Evolutionary conservation across 495 filamentous ascomycete species (phyloP).

Genomic region (Antarctomyces pellizariae): DNA sequence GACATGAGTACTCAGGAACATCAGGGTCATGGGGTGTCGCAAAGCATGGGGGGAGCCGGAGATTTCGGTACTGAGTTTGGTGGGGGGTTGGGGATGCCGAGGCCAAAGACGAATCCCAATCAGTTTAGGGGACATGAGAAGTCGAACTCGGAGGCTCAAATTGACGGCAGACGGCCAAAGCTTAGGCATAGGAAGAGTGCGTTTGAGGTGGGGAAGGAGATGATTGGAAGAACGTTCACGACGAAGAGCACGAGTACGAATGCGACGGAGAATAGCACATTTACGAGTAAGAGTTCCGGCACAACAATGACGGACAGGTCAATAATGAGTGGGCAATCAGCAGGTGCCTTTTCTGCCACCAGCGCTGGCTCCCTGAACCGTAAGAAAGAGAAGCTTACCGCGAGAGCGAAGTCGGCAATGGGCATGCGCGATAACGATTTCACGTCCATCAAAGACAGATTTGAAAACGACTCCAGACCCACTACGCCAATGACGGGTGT

Average conservation of each 20-base stretch:
- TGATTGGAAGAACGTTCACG: conserved; percentile 57
- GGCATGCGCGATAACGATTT: conserved; percentile 24
- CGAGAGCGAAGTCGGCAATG: conserved; percentile 26
- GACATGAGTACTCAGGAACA: too few relatives aligned
- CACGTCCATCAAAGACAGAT: conserved; percentile 5
- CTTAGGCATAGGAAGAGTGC: conserved; percentile 48
- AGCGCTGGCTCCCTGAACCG: conserved; percentile 83
- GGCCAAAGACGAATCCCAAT: too few relatives aligned
- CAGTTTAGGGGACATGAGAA: too few relatives aligned
- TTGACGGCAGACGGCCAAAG: conserved; percentile 14
- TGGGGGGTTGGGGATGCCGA: too few relatives aligned
- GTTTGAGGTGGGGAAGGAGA: conserved; percentile 50
- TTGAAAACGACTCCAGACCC: conserved; percentile 23
- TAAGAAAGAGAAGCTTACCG: conserved; percentile 23
- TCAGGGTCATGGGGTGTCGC: too few relatives aligned
- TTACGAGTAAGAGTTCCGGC: conserved; percentile 46
- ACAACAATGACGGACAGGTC: conserved; percentile 62
- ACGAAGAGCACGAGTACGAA: conserved; percentile 74
- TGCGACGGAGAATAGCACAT: conserved; percentile 46
- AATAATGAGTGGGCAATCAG: conserved; percentile 81
- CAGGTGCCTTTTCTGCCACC: conserved; percentile 77
- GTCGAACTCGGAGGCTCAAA: too few relatives aligned
- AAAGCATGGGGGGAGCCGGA: too few relatives aligned
- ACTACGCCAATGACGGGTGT: conserved; percentile 54
- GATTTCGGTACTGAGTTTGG: too few relatives aligned